Evolutionary conservation across 2,329 filamentous ascomycete species (phyloP).

Genomic region (Cordyceps cateniannulata): DNA sequence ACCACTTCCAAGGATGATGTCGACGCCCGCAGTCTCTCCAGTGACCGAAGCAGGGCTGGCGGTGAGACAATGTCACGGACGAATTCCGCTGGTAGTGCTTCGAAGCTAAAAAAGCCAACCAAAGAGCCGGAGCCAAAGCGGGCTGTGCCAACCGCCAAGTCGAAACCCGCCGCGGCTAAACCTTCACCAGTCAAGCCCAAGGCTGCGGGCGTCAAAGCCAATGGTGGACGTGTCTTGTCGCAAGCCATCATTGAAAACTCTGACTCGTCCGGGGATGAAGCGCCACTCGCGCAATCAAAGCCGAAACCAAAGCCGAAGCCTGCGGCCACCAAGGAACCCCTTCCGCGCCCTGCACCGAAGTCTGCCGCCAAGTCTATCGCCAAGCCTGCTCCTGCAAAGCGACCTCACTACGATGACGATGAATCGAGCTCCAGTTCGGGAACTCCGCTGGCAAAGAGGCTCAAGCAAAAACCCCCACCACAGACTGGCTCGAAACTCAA

Average conservation of each 20-base stretch:
- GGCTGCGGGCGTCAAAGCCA: conserved; percentile 24
- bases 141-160: conserved; percentile 33
- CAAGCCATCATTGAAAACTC: conserved; percentile 52
- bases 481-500: conserved; percentile 25
- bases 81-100: conserved; percentile 42
- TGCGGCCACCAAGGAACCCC: neutral
- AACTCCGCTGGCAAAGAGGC: conserved; percentile 51
- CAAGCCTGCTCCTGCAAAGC: conserved; percentile 37
- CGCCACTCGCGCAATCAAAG: conserved; percentile 26
- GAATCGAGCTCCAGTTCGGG: conserved; percentile 56
- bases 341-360: conserved; percentile 20
- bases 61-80: conserved; percentile 43
- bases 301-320: conserved; percentile 18
- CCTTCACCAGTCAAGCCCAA: conserved; percentile 38
- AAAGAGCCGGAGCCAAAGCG: conserved; percentile 52
- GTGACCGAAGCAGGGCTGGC: conserved; percentile 25
- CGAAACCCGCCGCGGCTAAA: conserved; percentile 31
- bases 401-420: conserved; percentile 45
- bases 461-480: conserved; percentile 42
- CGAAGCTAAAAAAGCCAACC: conserved; percentile 52
- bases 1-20: conserved; percentile 34
- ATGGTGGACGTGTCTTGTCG: conserved; percentile 42
- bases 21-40: conserved; percentile 21
- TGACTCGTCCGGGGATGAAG: conserved; percentile 46
- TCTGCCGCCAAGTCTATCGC: conserved; percentile 17